Base-by-base conservation (phyloP, 192 early-diverging fungal species). In the Coemansia sp. region DNA sequence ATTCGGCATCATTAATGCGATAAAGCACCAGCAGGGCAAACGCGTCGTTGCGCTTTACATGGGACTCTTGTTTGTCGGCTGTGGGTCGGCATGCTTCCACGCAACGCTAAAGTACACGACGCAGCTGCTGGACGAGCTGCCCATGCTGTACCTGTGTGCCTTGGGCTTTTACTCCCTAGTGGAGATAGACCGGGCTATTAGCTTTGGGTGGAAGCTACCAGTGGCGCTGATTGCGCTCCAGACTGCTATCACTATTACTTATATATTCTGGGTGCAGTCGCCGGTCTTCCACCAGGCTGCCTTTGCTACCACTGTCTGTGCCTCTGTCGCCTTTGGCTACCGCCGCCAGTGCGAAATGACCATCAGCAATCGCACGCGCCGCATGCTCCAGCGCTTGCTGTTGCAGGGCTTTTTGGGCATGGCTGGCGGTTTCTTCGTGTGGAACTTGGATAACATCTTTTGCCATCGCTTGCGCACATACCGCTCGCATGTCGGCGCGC, bases 71-170 rank as follows among this genome's bases (percentile, higher is more conserved):
- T 36, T 89, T 1, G 84, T 94, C 32, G 90, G 92, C 9, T 68
- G 86, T 61, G 90, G 92, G 34, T 87, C 85, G 44, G 58, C 84
- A 65, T 73, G 70, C 39, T 92, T 92, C 80, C 92, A 92, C 71
- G 87, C 86, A 51, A 91, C 92, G 11, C 80, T 94, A 25, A 75
- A 84, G 63, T 91, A 86, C 60, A 73, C 77, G 62, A 86, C 86
- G 69, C 91, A 93, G 66, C 77, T 93, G 60, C 68, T 87, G 51
- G 92, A 94, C 81, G 92, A 94, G 80, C 70, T 94, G 50, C 92
- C 92, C 34, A 94, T 88, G 86, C 74, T 86, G 50, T 87, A 88
- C 63, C 70, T 73, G 38, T 76, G 79, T 45, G 76, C 76, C 12
- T 51, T 87, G 14, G 62, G 74, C 27, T 37, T 84, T 6, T 86